Percentiles rank a stretch among this genome's conserved stretches.
These are phyloP conservation scores for Gremmenia infestans DNA, from an alignment of 2,329 filamentous ascomycete genomes.

Conservation along the genomic window DNA sequence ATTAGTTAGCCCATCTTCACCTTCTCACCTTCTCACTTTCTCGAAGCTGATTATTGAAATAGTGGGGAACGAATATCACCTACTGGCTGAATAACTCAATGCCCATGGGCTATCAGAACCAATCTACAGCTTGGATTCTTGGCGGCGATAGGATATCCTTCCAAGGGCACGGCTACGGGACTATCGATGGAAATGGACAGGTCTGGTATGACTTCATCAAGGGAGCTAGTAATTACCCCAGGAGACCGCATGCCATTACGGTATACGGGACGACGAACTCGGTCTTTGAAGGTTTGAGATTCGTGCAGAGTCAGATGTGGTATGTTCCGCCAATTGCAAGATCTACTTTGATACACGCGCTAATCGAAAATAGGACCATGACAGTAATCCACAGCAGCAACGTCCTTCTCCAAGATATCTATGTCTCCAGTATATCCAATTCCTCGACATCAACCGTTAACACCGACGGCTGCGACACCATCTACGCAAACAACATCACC, in stretches of 20 bases:
- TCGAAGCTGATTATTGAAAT: not conserved
- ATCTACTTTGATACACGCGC: not conserved
- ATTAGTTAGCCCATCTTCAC: constrained; percentile 22
- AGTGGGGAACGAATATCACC: constrained; percentile 41
- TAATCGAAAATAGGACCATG: constrained; percentile 37
- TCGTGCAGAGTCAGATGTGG: constrained; percentile 58
- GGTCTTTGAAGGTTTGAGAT: constrained; percentile 43
- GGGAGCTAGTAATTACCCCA: constrained; percentile 40
- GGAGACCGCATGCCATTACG: constrained; percentile 48
- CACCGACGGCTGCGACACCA: constrained; percentile 44
- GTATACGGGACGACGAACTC: constrained; percentile 45
- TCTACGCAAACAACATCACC: constrained; percentile 46
- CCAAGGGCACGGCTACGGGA: constrained; percentile 46
- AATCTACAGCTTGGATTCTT: constrained; percentile 49
- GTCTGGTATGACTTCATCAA: constrained; percentile 51
- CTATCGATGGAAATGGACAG: constrained; percentile 55
- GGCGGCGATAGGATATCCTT: constrained; percentile 48
- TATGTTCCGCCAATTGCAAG: constrained; percentile 13
- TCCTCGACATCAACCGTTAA: constrained; percentile 18
- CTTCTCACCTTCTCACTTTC: not conserved
- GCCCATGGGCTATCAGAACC: constrained; percentile 48
- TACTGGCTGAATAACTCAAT: constrained; percentile 50
- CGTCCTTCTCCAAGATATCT: constrained; percentile 44
- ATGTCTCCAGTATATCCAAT: constrained; percentile 45
- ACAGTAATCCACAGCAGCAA: constrained; percentile 34